A percentile compares a stretch with the other conserved stretches of the same genome.
Conservation (phyloP, 2,329 filamentous ascomycete genomes). For the Hypoxylon sp. region DNA sequence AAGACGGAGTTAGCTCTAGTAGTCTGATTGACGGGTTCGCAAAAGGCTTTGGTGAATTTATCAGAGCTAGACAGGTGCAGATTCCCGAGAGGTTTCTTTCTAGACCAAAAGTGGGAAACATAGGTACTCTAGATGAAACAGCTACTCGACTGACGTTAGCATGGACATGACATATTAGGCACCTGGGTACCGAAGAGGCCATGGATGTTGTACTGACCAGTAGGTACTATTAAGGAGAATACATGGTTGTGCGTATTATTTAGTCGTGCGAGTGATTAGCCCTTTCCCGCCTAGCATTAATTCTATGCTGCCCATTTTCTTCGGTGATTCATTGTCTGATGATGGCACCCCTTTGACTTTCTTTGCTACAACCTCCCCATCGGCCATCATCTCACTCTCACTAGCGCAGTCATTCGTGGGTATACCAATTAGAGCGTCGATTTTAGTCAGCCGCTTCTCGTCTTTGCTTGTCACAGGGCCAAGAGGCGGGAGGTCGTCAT, state of each 20-base stretch:
- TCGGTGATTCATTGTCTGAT: neutral
- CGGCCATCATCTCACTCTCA: constrained; percentile 1
- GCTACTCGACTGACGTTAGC: no score
- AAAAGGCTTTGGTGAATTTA: no score
- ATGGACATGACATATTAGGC: no score
- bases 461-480: constrained; percentile 25
- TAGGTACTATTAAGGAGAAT: neutral
- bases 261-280: constrained; percentile 7
- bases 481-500: constrained; percentile 31
- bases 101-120: no score
- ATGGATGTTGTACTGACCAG: neutral
- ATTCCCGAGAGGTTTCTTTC: no score
- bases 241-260: neutral
- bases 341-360: neutral
- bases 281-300: constrained; percentile 19
- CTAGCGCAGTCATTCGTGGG: neutral
- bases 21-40: no score
- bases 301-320: neutral
- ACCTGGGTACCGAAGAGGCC: no score
- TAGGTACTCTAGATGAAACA: no score
- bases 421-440: constrained; percentile 23
- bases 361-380: neutral
- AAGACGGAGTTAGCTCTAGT: no score
- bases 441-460: constrained; percentile 22
- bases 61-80: no score